Evolutionary conservation across 2,329 filamentous ascomycete species (phyloP), one percentile per base, ranked within the genome.

Genomic region (Aspergillus viridinutans): DNA sequence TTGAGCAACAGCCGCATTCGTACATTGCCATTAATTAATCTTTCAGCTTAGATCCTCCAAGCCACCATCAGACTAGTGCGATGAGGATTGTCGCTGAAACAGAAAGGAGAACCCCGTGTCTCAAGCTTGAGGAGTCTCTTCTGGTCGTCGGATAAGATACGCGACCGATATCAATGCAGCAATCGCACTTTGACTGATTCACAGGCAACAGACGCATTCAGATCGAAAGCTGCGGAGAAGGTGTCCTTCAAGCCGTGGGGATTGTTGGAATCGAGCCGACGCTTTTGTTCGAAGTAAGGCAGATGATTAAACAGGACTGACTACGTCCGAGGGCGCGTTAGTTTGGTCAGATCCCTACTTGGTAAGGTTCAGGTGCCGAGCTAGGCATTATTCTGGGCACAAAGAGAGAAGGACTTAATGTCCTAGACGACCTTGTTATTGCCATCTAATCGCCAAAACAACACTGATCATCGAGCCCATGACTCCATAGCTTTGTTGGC

Each of bases 71-170:
- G 32, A 38, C 32, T 38, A 48, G 35, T 53, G 49, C 57, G 53
- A 29, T 49, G 42, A 45, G 49, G 49, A 52, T 55, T 29, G 38
- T 51, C 50, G 42, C 40, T 54, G 47, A 38, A 38, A 38, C 32
- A 38, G 32, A 38, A 17, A 38, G 32, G 14, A 38, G 6, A 56
- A 56, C 54, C 56, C 56, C 29, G 62, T 54, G 61, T 58, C 58
- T 63, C 62, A 59, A 35, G 42, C 38, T 48, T 57, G 58, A 62
- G 62, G 62, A 61, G 62, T 50, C 53, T 47, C 25, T 42, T 48
- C 28, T 35, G 47, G 20, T 29, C 12, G 5, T 35, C 4, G 53
- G 47, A 55, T 52, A 53, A 55, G 56, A 58, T 55, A 49, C 49
- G 52, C 45, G 49, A 29, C 4, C 21, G 38, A 53, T 26, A 28